Conservation (phyloP, 495 filamentous ascomycete genomes). For the Jackrogersella multiformis region DNA sequence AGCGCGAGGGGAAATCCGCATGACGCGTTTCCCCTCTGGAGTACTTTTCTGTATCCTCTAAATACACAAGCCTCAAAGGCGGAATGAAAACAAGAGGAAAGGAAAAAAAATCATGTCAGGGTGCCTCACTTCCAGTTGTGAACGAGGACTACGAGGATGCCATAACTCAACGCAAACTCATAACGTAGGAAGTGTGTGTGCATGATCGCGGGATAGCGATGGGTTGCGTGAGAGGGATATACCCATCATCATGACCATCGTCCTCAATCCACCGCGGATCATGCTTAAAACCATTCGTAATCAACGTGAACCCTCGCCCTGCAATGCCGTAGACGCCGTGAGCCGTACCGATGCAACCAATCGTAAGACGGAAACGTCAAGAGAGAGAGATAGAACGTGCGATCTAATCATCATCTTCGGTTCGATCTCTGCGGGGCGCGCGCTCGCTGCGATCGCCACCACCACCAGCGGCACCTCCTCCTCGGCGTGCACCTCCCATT, state of each 20-base stretch:
- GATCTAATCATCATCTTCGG: constrained; percentile 59
- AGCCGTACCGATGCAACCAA: constrained; percentile 40
- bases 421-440: constrained; percentile 51
- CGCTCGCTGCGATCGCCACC: constrained; percentile 39
- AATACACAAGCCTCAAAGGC: constrained; percentile 18
- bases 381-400: constrained; percentile 24
- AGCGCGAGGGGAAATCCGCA: not conserved
- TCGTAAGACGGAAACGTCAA: constrained; percentile 21
- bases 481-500: constrained; percentile 41
- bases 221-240: too few relatives aligned
- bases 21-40: not conserved
- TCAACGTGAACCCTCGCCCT: constrained; percentile 7
- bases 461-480: constrained; percentile 36
- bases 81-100: not conserved
- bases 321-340: constrained; percentile 35
- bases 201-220: too few relatives aligned
- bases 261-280: not conserved
- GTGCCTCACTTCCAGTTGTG: not conserved
- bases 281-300: constrained; percentile 10
- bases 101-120: not conserved
- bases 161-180: too few relatives aligned
- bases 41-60: constrained; percentile 42
- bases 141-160: not conserved
- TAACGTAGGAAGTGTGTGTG: too few relatives aligned
- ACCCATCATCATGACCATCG: not conserved